phyloP scores from a whole-genome alignment of 345 rosid species.

The Noccaea caerulescens region DNA sequence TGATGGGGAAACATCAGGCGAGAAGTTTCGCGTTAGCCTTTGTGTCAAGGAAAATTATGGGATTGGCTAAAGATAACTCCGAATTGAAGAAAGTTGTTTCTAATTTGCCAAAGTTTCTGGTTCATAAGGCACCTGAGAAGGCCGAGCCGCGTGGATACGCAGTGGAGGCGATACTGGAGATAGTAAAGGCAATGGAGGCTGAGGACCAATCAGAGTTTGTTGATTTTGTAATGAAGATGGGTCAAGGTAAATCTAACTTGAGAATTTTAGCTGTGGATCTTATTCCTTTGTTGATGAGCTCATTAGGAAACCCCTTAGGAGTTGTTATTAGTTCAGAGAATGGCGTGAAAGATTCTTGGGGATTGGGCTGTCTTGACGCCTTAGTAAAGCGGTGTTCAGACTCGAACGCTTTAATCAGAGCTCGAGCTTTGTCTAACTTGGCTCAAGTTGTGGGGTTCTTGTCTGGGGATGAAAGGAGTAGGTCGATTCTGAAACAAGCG shows the following conservation, averaged over 20 bases:
- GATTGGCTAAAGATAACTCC: constrained; percentile 44
- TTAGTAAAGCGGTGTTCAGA: constrained; percentile 77
- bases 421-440: constrained; percentile 81
- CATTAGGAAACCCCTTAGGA: constrained; percentile 56
- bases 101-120: constrained; percentile 72
- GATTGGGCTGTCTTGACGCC: constrained; percentile 61
- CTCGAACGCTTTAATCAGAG: constrained; percentile 59
- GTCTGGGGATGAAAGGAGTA: constrained; percentile 51
- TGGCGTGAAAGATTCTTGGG: constrained; percentile 56
- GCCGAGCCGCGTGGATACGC: constrained; percentile 82
- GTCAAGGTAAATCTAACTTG: constrained; percentile 68
- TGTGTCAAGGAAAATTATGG: constrained; percentile 51
- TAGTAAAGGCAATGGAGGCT: constrained; percentile 61
- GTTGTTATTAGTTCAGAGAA: constrained; percentile 24
- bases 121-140: constrained; percentile 84
- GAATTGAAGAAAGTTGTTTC: constrained; percentile 60
- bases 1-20: constrained; percentile 64
- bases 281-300: constrained; percentile 58
- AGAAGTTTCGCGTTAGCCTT: constrained; percentile 72
- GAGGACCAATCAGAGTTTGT: constrained; percentile 59
- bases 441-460: constrained; percentile 77
- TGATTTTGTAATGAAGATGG: constrained; percentile 67
- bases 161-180: constrained; percentile 78
- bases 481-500: constrained; percentile 55
- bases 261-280: constrained; percentile 86